These are phyloP conservation scores for Clavispora fructus DNA, from an alignment of 805 yeast species.

Conservation along the genomic window DNA sequence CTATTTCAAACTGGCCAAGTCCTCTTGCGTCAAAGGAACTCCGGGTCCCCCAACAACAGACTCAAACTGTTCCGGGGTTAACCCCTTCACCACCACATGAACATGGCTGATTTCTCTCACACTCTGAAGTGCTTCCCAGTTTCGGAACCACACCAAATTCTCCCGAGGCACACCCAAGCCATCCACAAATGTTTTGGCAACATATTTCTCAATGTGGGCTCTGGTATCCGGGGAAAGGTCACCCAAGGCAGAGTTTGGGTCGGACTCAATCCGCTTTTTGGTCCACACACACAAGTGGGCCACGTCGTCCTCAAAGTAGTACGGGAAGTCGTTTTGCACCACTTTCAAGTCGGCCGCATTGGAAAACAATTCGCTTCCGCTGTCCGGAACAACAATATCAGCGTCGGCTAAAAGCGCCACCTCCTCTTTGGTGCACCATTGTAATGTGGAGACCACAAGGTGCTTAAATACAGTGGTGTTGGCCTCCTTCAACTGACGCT, in stretches of 20 bases:
- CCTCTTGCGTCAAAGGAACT: neutral
- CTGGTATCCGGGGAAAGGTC: conserved; percentile 44
- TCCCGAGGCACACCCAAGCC: conserved; percentile 35
- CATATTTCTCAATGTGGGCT: conserved; percentile 37
- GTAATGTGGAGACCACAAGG: conserved; percentile 42
- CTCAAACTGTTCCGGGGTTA: conserved; percentile 18
- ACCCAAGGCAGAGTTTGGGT: conserved; percentile 45
- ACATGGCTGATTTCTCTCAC: conserved; percentile 62
- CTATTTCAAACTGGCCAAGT: neutral
- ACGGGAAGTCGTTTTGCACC: conserved; percentile 60
- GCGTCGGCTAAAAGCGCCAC: conserved; percentile 14
- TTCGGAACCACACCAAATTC: conserved; percentile 61
- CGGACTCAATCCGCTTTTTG: conserved; percentile 49
- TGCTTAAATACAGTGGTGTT: conserved; percentile 43
- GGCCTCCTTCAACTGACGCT: conserved; percentile 28
- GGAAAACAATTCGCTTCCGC: conserved; percentile 38
- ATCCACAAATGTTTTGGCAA: conserved; percentile 46
- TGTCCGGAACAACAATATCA: conserved; percentile 15
- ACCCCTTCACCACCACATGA: conserved; percentile 55
- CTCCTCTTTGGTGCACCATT: conserved; percentile 42
- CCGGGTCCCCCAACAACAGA: conserved; percentile 8
- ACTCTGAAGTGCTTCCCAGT: conserved; percentile 67
- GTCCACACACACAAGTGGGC: conserved; percentile 66
- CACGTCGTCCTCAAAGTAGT: conserved; percentile 48
- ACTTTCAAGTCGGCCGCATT: conserved; percentile 40